A percentile compares a stretch with the other conserved stretches of the same genome.
These are phyloP conservation scores for Pseudogymnoascus sp. DNA, from an alignment of 2,329 filamentous ascomycete species.

Conservation along the genomic window DNA sequence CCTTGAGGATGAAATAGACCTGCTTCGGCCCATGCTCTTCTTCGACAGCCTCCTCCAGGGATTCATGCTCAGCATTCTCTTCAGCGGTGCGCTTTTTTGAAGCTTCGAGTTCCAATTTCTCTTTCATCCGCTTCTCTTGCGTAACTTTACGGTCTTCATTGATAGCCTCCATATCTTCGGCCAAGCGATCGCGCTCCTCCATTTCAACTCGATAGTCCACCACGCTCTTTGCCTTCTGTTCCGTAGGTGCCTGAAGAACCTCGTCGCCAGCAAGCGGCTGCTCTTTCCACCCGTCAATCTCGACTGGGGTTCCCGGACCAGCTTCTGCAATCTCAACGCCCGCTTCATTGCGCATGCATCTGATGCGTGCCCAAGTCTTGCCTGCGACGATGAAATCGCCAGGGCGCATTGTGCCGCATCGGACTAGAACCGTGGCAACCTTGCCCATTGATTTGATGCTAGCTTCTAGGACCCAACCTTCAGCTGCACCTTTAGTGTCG, in stretches of 20 bases:
- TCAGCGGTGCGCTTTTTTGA: conserved; percentile 29
- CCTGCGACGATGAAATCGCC: conserved; percentile 86
- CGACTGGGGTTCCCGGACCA: conserved; percentile 79
- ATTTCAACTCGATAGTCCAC: conserved; percentile 68
- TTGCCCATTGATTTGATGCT: conserved; percentile 78
- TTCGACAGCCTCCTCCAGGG: conserved; percentile 23
- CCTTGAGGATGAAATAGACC: conserved; percentile 81
- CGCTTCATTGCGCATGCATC: conserved; percentile 75
- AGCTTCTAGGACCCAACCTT: conserved; percentile 92
- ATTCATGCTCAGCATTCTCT: conserved; percentile 20
- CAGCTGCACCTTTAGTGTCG: conserved; percentile 65
- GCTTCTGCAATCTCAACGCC: conserved; percentile 65
- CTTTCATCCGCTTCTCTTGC: conserved; percentile 53
- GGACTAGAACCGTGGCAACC: conserved; percentile 80
- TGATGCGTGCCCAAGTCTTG: conserved; percentile 78
- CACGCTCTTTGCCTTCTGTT: conserved; percentile 70
- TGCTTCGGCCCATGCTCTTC: conserved; percentile 39
- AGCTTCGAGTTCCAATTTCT: conserved; percentile 44
- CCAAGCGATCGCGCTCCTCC: conserved; percentile 56
- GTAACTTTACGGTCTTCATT: conserved; percentile 53
- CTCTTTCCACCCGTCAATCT: conserved; percentile 90
- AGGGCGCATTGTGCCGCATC: conserved; percentile 71
- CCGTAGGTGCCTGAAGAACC: conserved; percentile 72
- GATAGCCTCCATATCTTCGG: conserved; percentile 66
- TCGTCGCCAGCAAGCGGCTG: conserved; percentile 80